Base-by-base conservation (phyloP, 2,329 filamentous ascomycete genomes). In the Ophiostoma angusticollis region DNA sequence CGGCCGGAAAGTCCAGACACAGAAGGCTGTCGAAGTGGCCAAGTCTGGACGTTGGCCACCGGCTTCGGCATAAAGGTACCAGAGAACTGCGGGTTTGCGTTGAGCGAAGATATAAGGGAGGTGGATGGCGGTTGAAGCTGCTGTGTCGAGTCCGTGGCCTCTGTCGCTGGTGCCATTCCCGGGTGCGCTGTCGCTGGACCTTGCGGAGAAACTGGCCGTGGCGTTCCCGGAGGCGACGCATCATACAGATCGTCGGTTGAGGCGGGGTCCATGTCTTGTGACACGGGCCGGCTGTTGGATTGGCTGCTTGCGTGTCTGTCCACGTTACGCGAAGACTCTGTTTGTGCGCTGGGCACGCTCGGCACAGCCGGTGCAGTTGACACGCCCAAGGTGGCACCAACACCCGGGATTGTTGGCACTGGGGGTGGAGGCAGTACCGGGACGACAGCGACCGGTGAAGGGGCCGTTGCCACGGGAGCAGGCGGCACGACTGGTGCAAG, bases 1-100 rank as follows among this genome's bases (percentile, higher is more conserved):
- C n/a, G n/a, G n/a, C n/a, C n/a, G n/a, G n/a, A n/a, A n/a, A n/a
- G 27, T 2, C 17, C 36, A 5, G 45, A 41, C 4, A 31, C 22
- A 1, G 45, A 43, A 5, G 45, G 43, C 24, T 28, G 41, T 9
- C 34, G 45, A 19, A 44, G 8, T 2, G 45, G 43, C 45, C 45
- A 46, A 9, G 45, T 46, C 29, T 44, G 43, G 8, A 42, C 41
- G 6, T 31, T 44, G 12, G 21, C 29, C 21, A 47, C 29, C 3
- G 45, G 45, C 33, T 32, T 41, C 16, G 42, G 45, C 13, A 40
- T 35, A 34, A 39, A 37, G 6, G 31, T n/a, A 11, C 31, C 25
- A 21, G 23, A 29, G n/a, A n/a, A n/a, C n/a, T n/a, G n/a, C n/a
- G n/a, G n/a, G n/a, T n/a, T n/a, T n/a, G n/a, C n/a, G 12, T 28